Conservation (phyloP, 73 alveolate genomes). For the Blepharisma japonicum region DNA sequence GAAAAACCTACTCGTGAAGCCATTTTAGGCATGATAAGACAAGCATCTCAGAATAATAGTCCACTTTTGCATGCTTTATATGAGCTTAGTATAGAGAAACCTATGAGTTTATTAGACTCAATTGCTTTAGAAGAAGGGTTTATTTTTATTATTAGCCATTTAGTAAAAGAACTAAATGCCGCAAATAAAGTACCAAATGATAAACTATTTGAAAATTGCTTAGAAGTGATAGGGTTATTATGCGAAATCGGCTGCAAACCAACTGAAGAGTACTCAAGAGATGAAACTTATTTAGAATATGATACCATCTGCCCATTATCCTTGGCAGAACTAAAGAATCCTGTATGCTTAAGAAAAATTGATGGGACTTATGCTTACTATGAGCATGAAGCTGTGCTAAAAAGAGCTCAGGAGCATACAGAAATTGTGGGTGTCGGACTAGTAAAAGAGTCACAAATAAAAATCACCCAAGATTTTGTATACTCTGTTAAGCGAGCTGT, state of each 20-base stretch:
- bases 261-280: slow-evolving; percentile 6
- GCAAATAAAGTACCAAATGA: background rate
- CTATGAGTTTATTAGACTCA: background rate
- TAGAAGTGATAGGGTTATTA: background rate
- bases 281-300: background rate
- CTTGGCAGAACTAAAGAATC: background rate
- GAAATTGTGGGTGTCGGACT: background rate
- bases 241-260: slow-evolving; percentile 15
- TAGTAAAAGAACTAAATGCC: background rate
- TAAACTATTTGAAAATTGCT: background rate
- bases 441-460: background rate
- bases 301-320: background rate
- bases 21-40: slow-evolving; percentile 2
- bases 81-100: background rate
- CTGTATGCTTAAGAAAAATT: background rate
- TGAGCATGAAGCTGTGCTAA: slow-evolving; percentile 14
- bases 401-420: background rate
- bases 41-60: background rate
- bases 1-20: slow-evolving; percentile 23
- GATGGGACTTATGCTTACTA: background rate
- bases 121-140: slow-evolving; percentile 27
- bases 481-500: too few species aligned
- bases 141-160: background rate
- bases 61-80: slow-evolving; percentile 1
- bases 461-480: background rate